Base-by-base conservation (phyloP, 2,329 filamentous ascomycete genomes). In the Aureobasidium pullulans region DNA sequence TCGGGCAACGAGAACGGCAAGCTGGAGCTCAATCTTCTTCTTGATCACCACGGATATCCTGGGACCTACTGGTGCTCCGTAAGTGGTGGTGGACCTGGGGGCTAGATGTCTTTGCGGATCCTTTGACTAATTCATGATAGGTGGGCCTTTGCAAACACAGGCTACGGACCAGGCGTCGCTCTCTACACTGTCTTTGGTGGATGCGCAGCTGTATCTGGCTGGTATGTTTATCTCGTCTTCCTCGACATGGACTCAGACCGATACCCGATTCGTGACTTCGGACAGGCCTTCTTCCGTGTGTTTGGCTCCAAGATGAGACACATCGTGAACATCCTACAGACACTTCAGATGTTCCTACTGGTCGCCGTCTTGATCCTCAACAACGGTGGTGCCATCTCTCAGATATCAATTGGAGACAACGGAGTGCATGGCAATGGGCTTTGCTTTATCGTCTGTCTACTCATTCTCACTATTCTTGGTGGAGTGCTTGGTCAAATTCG, bases 401-500 rank as follows among this genome's bases (percentile, higher is more conserved):
- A 83, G 64, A 72, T 80, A 39, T 75, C 77, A 5, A 61, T 61
- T 19, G 58, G 60, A 54, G 71, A 70, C 0, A 46, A 58, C 19
- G 54, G 32, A 19, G 29, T 9, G 16, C 36, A 59, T 28, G 46
- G 57, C 28, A 59, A 59, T 13, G 54, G 54, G 23, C 47, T 64
- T 15, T 64, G 62, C 37, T 64, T 61, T 32, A 61, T 59, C 39
- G 53, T 62, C 28, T 64, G 62, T 44, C 57, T 59, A 34, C 63
- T 82, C 10, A 69, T 83, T 8, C 80, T 78, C 62, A 75, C 75
- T 40, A 65, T 76, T 15, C 75, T 73, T 2, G 81, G 82, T 13
- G 80, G 83, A 62, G 42, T 81, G 16, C 62, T 83, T 3, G 79
- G 79, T 3, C 81, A 84, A 64, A 79, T 85, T 50, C 75, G 82